Evolutionary conservation across 2,329 filamentous ascomycete genomes (phyloP), one percentile per base, ranked within the genome.

Genomic region (Akanthomyces lecanii): DNA sequence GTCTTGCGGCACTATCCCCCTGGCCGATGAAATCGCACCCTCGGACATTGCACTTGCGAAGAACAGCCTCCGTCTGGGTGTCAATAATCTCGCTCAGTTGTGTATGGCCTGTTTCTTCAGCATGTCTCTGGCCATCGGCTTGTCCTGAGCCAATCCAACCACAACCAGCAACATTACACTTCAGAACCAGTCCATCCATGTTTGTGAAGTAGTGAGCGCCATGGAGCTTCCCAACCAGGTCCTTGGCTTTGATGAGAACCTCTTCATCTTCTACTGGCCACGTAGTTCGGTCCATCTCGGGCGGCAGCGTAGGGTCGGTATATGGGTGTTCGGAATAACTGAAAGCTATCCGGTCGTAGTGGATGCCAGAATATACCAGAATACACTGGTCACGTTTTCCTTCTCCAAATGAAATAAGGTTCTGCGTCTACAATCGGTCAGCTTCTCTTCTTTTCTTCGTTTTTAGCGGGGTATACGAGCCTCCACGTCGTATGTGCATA

Each of bases 271-370:
- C 74, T 0, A 76, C 75, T 11, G 78, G 74, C 82, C 85, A 89
- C 23, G 83, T 75, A 6, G 82, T 80, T 52, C 88, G 84, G 71
- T 98, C 94, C 66, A 88, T 85, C 30, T 95, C 90, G 0, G 91
- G 85, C 8, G 88, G 85, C 12, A 85, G 78, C 53, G 83, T 79
- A 6, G 85, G 77, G 63, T 78, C 81, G 51, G 79, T 81, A 68
- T 81, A 80, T 4, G 84, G 85, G 67, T 76, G 82, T 66, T 81
- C 83, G 25, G 81, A 86, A 45, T 83, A 85, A 21, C 86, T 88
- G 67, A 96, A 85, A 0, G 90, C 92, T 64, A 97, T 88, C 7
- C 91, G 89, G 75, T 97, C 94, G 76, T 97, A 97, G 74, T 97
- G 93, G 57, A 97, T 95, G 3, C 92, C 92, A 0, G 90, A 94